A percentile compares a stretch with the other conserved stretches of the same genome.
These are phyloP conservation scores for Colletotrichum graminicola DNA, from an alignment of 2,329 filamentous ascomycete species.

Conservation along the genomic window DNA sequence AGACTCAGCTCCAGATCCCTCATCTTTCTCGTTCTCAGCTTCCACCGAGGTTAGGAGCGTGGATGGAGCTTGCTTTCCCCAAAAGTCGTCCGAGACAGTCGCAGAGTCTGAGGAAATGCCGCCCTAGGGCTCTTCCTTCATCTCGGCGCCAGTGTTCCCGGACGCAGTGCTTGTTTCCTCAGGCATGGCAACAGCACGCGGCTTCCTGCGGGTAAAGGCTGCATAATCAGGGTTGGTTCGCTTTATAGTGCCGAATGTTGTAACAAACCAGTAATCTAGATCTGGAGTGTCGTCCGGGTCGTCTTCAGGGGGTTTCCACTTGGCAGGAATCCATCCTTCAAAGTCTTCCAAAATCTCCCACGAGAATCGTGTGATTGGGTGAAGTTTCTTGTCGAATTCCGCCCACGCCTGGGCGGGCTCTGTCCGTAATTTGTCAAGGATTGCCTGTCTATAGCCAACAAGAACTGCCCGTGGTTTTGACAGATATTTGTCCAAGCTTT, in stretches of 20 bases:
- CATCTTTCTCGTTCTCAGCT: neutral
- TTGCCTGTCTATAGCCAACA: neutral
- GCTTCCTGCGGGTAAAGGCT: no score
- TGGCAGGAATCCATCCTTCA: neutral
- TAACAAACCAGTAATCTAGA: neutral
- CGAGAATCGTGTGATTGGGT: no score
- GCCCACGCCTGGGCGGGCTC: neutral
- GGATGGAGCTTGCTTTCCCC: no score
- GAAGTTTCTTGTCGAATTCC: no score
- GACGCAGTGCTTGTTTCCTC: no score
- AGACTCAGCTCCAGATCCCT: neutral
- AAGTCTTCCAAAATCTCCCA: neutral
- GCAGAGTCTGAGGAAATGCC: neutral
- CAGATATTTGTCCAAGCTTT: neutral
- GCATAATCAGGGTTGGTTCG: no score
- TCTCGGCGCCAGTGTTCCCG: no score
- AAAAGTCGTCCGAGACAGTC: neutral
- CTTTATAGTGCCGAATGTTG: slow-evolving; percentile 1
- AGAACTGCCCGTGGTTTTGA: slow-evolving; percentile 7
- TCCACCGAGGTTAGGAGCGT: no score
- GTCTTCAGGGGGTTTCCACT: neutral
- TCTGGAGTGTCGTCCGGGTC: neutral
- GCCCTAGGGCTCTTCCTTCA: neutral
- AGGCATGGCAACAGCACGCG: no score
- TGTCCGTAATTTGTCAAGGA: neutral